phyloP scores from a whole-genome alignment of 83 land plant genomes.

The Picea engelmannii region DNA sequence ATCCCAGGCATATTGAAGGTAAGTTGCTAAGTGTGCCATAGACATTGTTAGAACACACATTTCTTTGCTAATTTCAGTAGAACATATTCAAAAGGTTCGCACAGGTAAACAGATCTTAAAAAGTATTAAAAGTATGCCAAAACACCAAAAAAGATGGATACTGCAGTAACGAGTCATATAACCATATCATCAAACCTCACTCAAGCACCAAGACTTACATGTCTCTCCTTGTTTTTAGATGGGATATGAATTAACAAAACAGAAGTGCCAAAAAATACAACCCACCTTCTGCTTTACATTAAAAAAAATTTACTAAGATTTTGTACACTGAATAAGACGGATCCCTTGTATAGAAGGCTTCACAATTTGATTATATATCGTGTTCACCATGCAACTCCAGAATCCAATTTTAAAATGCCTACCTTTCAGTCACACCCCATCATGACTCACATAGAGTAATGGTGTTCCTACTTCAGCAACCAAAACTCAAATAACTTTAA shows the following conservation, averaged over 20 bases:
- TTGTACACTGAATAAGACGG: slow-evolving; percentile 11
- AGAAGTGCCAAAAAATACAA: slow-evolving; percentile 10
- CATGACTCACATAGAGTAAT: background rate
- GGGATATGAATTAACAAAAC: no score
- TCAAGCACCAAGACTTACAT: no score
- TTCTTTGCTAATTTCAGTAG: no score
- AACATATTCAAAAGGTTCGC: no score
- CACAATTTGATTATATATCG: background rate
- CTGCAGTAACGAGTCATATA: no score
- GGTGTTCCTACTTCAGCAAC: background rate
- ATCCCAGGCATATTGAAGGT: no score
- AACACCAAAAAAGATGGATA: no score
- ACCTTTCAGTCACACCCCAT: background rate
- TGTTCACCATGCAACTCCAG: background rate
- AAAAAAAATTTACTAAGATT: background rate
- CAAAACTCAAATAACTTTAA: slow-evolving; percentile 1
- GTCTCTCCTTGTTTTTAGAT: background rate
- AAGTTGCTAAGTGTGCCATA: no score
- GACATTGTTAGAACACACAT: no score
- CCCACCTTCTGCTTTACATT: slow-evolving; percentile 10
- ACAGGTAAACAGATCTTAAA: no score
- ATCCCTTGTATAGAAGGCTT: no score
- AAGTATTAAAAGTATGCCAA: no score
- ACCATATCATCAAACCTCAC: background rate
- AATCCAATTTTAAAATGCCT: background rate